phyloP scores from a whole-genome alignment of 306 rosid genomes.

The Cajanus cajan region DNA sequence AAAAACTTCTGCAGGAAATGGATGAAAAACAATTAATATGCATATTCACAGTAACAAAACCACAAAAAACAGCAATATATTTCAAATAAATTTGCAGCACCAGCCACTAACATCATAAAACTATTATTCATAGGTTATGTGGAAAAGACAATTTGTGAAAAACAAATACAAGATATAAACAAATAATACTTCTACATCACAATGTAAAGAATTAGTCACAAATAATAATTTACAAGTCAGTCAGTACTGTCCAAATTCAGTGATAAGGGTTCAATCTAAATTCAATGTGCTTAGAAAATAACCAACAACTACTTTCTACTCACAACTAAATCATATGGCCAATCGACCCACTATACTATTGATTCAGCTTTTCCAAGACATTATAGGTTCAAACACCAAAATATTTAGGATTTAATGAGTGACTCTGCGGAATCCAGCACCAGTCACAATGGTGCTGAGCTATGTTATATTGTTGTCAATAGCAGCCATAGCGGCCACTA shows the following conservation, averaged over 20 bases:
- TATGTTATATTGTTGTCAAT: too few species aligned
- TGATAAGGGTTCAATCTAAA: neutral
- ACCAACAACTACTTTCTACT: neutral
- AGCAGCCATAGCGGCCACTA: too few species aligned
- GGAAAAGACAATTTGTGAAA: neutral
- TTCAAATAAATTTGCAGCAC: conserved; percentile 3
- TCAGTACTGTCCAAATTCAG: neutral
- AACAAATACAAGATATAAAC: neutral
- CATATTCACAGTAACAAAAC: neutral
- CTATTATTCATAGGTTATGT: neutral
- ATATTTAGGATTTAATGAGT: neutral
- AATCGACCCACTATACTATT: neutral
- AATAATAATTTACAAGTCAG: neutral
- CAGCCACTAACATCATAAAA: neutral
- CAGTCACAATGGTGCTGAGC: neutral
- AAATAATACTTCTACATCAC: neutral
- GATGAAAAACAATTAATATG: conserved; percentile 14
- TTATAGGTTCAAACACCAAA: neutral
- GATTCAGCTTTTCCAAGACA: neutral
- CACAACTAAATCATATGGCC: neutral
- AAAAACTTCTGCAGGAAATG: conserved; percentile 75
- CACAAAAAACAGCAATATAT: neutral
- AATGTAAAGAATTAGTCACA: neutral
- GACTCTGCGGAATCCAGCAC: neutral
- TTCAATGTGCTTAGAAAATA: neutral